Percentiles rank a stretch among this genome's conserved stretches.
phyloP scores from a whole-genome alignment of 768 basidiomycete species.

The Hericium erinaceus region DNA sequence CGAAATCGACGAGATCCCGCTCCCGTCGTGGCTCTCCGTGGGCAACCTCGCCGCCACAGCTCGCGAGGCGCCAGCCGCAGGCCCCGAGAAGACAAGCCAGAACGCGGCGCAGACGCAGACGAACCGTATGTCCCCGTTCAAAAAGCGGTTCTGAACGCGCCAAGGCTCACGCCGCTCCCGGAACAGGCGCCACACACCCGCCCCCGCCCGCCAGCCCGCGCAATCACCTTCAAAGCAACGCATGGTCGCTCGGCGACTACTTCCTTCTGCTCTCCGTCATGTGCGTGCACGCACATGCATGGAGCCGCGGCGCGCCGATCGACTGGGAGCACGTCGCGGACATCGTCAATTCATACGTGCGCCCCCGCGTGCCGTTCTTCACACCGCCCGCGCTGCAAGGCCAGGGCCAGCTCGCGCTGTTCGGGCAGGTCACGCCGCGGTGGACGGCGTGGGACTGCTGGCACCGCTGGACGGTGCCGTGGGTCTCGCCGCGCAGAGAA shows the following conservation, averaged over 20 bases:
- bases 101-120: neutral
- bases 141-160: no score
- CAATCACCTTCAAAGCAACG: constrained; percentile 5
- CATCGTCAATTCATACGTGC: neutral
- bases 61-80: neutral
- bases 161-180: neutral
- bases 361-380: no score
- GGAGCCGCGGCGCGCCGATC: neutral
- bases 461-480: constrained; percentile 15
- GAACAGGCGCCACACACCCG: constrained; percentile 1
- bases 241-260: constrained; percentile 13
- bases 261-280: constrained; percentile 7
- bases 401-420: neutral
- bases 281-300: neutral
- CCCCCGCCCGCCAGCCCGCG: constrained; percentile 7
- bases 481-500: constrained; percentile 2
- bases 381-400: neutral
- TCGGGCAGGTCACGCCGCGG: neutral
- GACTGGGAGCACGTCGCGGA: constrained; percentile 9
- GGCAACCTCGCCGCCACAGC: neutral
- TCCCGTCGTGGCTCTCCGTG: constrained; percentile 4
- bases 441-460: constrained; percentile 13
- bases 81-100: neutral
- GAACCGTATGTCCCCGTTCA: no score
- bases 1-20: constrained; percentile 7